These are phyloP conservation scores for Chaetoscypha palmicola DNA, from an alignment of 2,329 filamentous ascomycete species.

Conservation along the genomic window DNA sequence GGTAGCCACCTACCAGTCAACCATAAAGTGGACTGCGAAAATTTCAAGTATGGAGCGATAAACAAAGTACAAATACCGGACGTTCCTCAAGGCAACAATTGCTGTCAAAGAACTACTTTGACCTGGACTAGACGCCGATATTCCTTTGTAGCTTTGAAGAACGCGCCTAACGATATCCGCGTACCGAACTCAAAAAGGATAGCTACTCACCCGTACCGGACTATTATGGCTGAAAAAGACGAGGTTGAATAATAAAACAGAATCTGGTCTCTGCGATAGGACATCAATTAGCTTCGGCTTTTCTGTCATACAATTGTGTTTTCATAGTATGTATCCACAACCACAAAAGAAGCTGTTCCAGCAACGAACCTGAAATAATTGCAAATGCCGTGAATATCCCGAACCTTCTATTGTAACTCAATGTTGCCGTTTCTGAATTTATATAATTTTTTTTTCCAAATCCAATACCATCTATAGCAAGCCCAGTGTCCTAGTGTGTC, in stretches of 20 bases:
- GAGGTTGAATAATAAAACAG: slow-evolving; percentile 12
- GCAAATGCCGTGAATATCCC: slow-evolving; percentile 18
- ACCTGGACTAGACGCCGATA: too few relatives aligned
- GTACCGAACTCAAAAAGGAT: neutral
- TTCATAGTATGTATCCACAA: neutral
- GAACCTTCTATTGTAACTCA: slow-evolving; percentile 14
- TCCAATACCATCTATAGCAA: slow-evolving; percentile 21
- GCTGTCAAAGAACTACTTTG: too few relatives aligned
- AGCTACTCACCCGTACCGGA: slow-evolving; percentile 10
- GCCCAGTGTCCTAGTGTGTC: slow-evolving; percentile 14
- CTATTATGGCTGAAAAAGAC: slow-evolving; percentile 14
- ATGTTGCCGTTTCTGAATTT: slow-evolving; percentile 12
- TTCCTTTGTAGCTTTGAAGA: neutral
- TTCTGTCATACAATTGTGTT: slow-evolving; percentile 1
- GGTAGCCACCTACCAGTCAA: too few relatives aligned
- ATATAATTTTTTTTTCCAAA: slow-evolving; percentile 11
- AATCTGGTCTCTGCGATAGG: slow-evolving; percentile 16
- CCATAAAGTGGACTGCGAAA: too few relatives aligned
- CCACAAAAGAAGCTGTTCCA: too few relatives aligned
- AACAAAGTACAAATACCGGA: too few relatives aligned
- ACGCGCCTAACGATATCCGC: too few relatives aligned
- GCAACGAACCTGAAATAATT: slow-evolving; percentile 16
- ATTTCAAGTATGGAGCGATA: too few relatives aligned
- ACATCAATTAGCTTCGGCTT: slow-evolving; percentile 16
- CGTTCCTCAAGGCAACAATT: too few relatives aligned